Conservation (phyloP, 768 basidiomycete genomes). For the Basidioascus undulatus region DNA sequence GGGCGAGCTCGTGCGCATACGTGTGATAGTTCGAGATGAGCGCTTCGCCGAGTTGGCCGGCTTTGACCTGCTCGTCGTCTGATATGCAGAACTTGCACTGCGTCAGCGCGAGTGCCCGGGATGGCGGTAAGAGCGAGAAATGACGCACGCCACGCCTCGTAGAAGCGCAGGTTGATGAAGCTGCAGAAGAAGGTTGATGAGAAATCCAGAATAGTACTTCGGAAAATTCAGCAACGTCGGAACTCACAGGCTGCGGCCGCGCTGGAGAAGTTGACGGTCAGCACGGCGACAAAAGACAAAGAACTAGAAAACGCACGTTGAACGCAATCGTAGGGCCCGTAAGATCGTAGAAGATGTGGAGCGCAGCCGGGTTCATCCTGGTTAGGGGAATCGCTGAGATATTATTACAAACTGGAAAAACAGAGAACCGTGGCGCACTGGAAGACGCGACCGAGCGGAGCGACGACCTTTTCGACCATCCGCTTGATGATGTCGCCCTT, state of each 20-base stretch:
- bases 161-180: no score
- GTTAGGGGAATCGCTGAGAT: slow-evolving; percentile 3
- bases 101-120: slow-evolving; percentile 5
- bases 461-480: slow-evolving; percentile 41
- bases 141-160: slow-evolving; percentile 62
- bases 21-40: slow-evolving; percentile 53
- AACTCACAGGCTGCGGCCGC: no score
- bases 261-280: no score
- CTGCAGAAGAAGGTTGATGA: no score
- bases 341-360: slow-evolving; percentile 72
- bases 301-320: no score
- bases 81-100: background rate
- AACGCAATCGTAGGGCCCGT: slow-evolving; percentile 72
- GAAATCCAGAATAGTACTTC: no score
- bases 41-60: slow-evolving; percentile 33
- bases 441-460: slow-evolving; percentile 43
- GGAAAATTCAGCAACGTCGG: no score
- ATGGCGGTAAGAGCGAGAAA: background rate
- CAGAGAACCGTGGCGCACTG: slow-evolving; percentile 13
- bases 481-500: slow-evolving; percentile 19
- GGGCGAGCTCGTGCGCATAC: slow-evolving; percentile 17
- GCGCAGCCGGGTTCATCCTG: slow-evolving; percentile 39
- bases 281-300: no score
- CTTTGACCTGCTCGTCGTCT: slow-evolving; percentile 48
- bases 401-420: no score